phyloP scores from a whole-genome alignment of 2,329 filamentous ascomycete genomes.

The Beauveria caledonica region DNA sequence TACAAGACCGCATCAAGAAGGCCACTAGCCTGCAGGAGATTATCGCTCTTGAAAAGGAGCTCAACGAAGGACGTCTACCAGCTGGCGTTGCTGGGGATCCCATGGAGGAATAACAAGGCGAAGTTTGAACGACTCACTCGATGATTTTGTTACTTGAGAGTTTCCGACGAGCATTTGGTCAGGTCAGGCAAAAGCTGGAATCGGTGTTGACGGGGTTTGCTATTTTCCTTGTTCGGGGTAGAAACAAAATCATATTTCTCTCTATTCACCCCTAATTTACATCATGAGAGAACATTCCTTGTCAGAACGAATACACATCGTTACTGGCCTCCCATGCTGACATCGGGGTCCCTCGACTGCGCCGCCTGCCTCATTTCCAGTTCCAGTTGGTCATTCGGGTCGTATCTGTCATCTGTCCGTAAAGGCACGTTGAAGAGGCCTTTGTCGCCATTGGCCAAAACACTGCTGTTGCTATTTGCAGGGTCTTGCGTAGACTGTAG shows the following conservation, averaged over 20 bases:
- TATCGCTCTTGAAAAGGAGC: constrained; percentile 78
- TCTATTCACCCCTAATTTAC: neutral
- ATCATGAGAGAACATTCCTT: neutral
- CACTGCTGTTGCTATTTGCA: constrained; percentile 20
- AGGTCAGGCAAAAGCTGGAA: constrained; percentile 4
- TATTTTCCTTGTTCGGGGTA: neutral
- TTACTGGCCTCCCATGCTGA: constrained; percentile 40
- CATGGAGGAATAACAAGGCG: constrained; percentile 49
- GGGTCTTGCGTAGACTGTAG: constrained; percentile 12
- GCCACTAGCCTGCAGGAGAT: constrained; percentile 89
- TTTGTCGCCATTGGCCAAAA: constrained; percentile 23
- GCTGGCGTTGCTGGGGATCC: constrained; percentile 49
- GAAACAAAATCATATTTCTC: neutral
- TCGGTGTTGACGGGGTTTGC: constrained; percentile 10
- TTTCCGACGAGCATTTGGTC: constrained; percentile 3
- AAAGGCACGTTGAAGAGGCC: constrained; percentile 16
- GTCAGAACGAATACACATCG: neutral
- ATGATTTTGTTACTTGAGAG: neutral
- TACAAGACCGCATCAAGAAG: constrained; percentile 80
- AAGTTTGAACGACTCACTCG: constrained; percentile 1
- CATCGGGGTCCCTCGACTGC: constrained; percentile 39
- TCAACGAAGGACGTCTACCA: constrained; percentile 82
- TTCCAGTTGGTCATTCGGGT: constrained; percentile 46
- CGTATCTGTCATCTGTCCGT: constrained; percentile 25
- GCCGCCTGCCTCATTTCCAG: constrained; percentile 44